A percentile compares a stretch with the other conserved stretches of the same genome.
Conservation (phyloP, 495 filamentous ascomycete genomes). For the Aspergillus haitiensis region DNA sequence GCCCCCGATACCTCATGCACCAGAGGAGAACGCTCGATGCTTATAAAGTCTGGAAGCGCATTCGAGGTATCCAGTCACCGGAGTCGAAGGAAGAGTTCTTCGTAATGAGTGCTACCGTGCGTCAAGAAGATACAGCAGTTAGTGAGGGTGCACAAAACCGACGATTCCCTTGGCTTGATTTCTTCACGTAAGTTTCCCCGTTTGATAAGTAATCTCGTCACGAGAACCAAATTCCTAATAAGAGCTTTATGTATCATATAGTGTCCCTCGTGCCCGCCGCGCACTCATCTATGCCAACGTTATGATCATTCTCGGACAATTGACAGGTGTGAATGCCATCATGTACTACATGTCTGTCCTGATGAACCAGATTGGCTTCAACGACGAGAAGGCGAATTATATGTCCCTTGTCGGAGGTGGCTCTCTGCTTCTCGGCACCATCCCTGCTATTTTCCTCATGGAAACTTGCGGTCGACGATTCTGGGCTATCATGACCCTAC, state of each 20-base stretch:
- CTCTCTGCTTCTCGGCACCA: constrained; percentile 55
- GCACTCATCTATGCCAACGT: constrained; percentile 62
- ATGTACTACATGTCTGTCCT: constrained; percentile 64
- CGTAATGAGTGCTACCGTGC: constrained; percentile 44
- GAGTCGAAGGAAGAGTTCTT: constrained; percentile 61
- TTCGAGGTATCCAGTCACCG: constrained; percentile 50
- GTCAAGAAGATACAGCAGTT: constrained; percentile 53
- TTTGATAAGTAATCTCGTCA: background rate
- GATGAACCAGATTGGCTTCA: constrained; percentile 58
- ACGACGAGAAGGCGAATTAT: constrained; percentile 51
- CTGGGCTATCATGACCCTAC: constrained; percentile 62
- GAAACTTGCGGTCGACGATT: constrained; percentile 60
- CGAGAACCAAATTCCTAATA: no score
- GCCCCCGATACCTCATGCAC: constrained; percentile 58
- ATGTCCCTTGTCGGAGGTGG: constrained; percentile 65
- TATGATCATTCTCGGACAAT: constrained; percentile 63
- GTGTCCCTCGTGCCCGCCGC: constrained; percentile 54
- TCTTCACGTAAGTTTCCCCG: constrained; percentile 46
- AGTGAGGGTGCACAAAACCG: constrained; percentile 35
- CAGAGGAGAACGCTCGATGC: constrained; percentile 49
- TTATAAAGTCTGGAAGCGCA: constrained; percentile 61
- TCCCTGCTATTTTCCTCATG: constrained; percentile 62
- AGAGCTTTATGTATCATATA: background rate
- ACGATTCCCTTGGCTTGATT: constrained; percentile 59
- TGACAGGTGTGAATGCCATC: constrained; percentile 61